Evolutionary conservation across 768 basidiomycete genomes (phyloP).

Genomic region (Rhizopogon sp.): DNA sequence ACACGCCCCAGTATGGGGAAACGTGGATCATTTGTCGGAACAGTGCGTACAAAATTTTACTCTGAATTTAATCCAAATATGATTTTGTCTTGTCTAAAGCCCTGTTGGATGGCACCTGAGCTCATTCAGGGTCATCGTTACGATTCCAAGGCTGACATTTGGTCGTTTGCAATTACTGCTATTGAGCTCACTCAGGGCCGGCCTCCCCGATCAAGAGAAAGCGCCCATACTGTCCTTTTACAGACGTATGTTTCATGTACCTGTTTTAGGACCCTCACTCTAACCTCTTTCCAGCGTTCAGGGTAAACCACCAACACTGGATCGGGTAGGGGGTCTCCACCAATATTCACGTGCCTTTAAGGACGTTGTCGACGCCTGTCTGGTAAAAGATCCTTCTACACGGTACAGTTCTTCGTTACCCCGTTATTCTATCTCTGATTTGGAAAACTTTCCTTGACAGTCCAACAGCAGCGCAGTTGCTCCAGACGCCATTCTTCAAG

Average conservation of each 20-base stretch:
- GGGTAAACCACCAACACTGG: slow-evolving; percentile 72
- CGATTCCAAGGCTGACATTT: slow-evolving; percentile 87
- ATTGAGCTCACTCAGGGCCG: slow-evolving; percentile 84
- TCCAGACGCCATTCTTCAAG: slow-evolving; percentile 77
- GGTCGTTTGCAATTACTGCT: slow-evolving; percentile 96
- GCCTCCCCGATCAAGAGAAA: slow-evolving; percentile 77
- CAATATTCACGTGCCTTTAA: slow-evolving; percentile 80
- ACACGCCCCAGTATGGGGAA: slow-evolving; percentile 56
- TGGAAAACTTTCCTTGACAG: slow-evolving; percentile 30
- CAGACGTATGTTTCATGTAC: slow-evolving; percentile 50
- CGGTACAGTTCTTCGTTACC: slow-evolving; percentile 37
- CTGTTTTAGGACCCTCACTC: not conserved
- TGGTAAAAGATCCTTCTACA: slow-evolving; percentile 78
- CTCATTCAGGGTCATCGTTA: slow-evolving; percentile 81
- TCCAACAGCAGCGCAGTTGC: slow-evolving; percentile 73
- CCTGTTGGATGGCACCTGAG: slow-evolving; percentile 98
- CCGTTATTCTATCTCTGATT: not conserved
- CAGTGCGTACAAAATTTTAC: slow-evolving; percentile 39
- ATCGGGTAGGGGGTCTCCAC: slow-evolving; percentile 63
- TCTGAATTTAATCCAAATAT: not conserved
- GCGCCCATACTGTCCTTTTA: slow-evolving; percentile 67
- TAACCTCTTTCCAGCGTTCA: slow-evolving; percentile 46
- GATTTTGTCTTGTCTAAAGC: slow-evolving; percentile 32
- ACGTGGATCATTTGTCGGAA: slow-evolving; percentile 90
- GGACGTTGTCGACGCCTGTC: slow-evolving; percentile 77